A percentile compares a stretch with the other conserved stretches of the same genome.
These are phyloP conservation scores for Prunus padus DNA, from an alignment of 306 rosid genomes.

Conservation along the genomic window DNA sequence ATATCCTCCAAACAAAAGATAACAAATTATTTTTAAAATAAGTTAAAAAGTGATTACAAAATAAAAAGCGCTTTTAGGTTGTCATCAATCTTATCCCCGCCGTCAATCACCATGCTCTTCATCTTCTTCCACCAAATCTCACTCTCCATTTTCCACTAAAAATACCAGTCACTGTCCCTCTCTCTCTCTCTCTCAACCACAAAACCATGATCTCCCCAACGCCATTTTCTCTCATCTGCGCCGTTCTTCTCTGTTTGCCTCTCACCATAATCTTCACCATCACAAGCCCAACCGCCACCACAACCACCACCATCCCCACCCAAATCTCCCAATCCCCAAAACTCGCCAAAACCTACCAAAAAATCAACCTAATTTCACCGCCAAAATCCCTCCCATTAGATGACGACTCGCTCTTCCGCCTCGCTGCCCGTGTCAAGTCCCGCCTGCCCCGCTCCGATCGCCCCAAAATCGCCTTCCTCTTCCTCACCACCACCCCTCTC, in stretches of 20 bases:
- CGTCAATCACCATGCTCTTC: constrained; percentile 5
- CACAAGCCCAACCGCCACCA: constrained; percentile 26
- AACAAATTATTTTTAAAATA: background rate
- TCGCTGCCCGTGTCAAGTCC: constrained; percentile 39
- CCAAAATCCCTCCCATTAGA: constrained; percentile 14
- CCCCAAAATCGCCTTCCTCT: constrained; percentile 59
- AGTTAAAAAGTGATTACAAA: background rate
- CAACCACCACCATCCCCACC: background rate
- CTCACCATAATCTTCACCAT: constrained; percentile 57
- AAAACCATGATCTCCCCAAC: constrained; percentile 51
- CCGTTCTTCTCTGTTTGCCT: constrained; percentile 55
- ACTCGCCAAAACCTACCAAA: background rate
- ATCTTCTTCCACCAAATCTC: constrained; percentile 9
- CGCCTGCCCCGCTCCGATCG: constrained; percentile 14
- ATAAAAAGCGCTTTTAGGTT: background rate
- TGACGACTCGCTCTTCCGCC: constrained; percentile 33
- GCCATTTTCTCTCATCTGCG: constrained; percentile 52
- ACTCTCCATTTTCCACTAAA: constrained; percentile 7
- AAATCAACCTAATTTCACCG: background rate
- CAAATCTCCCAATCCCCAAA: background rate
- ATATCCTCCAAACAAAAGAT: background rate
- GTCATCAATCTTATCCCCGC: constrained; percentile 1
- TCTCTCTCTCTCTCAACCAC: background rate
- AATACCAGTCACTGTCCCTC: constrained; percentile 11
- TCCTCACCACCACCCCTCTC: constrained; percentile 56